These are phyloP conservation scores for Pinus tabuliformis DNA, from an alignment of 75 land plant genomes.

Conservation along the genomic window DNA sequence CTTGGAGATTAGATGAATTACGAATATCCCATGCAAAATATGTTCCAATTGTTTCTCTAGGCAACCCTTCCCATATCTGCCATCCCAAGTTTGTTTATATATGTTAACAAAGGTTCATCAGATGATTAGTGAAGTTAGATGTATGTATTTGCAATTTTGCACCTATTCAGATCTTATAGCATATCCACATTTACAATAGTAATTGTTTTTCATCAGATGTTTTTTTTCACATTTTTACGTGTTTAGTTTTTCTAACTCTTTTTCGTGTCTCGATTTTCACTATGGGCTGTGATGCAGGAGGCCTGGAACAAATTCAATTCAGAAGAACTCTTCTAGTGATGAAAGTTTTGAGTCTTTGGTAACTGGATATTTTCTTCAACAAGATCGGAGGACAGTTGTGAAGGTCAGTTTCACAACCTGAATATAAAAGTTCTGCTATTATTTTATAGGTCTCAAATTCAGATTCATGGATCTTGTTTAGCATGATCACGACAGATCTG, in stretches of 20 bases:
- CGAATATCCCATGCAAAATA: too few relatives aligned
- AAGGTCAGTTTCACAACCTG: slow-evolving; percentile 1
- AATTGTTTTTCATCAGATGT: neutral
- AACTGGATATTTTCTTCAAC: neutral
- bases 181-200: neutral
- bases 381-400: slow-evolving; percentile 1
- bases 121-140: neutral
- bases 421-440: neutral
- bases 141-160: neutral
- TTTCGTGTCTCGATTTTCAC: neutral
- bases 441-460: neutral
- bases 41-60: too few relatives aligned
- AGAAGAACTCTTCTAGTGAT: slow-evolving; percentile 50
- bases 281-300: slow-evolving; percentile 31
- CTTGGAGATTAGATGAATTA: too few relatives aligned
- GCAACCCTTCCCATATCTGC: too few relatives aligned
- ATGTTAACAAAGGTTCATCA: neutral
- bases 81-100: neutral
- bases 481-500: neutral
- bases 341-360: neutral
- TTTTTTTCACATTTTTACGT: neutral
- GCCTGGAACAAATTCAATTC: slow-evolving; percentile 80
- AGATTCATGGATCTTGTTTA: neutral
- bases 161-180: neutral
- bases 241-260: neutral